Base-by-base conservation (phyloP, 805 yeast genomes). In the Phaffomyces opuntiae region DNA sequence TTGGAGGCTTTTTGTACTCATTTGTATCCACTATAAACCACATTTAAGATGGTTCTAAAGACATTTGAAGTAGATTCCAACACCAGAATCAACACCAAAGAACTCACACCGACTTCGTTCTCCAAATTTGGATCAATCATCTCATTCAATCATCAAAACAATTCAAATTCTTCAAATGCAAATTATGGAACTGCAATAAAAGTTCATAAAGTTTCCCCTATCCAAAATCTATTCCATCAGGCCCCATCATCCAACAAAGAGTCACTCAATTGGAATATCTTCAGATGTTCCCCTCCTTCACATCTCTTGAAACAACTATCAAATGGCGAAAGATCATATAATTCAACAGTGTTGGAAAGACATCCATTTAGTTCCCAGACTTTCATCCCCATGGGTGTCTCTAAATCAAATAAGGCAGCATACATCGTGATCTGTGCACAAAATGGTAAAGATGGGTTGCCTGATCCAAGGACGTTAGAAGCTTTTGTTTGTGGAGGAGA, bases 141-240 rank as follows among this genome's bases (percentile, higher is more conserved):
- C 38, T 83, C 93, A 26, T 86, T 95, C 4, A 77, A 76, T 49
- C 85, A 87, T 55, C 95, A 87, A 62, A 69, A 86, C 27, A 59
- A 72, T 42, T 58, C 63, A 35, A 61, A 35, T 9, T 36, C 72
- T 31, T 60, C 74, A 6, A 65, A 74, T 19, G 97, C 96, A 5
- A 90, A 90, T 65, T 89, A 90, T 59, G 97, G 97, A n/a, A 90
- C 97, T 2, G 97, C 97, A 1, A 69, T 76, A 6, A 90, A 90
- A 56, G 62, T 87, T 39, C 78, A 77, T 50, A 73, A 81, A 50
- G 93, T 89, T 5, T 80, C 93, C 1, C 83, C 87, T 2, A 70
- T 85, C 4, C 65, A 64, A 5, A 83, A 83, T 60, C 65, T 70
- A 39, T 86, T 72, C 53, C 51, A 46, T 0, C 47, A 64, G 5